Evolutionary conservation across 1,139 yeast species (phyloP).

Genomic region (Candida sanyaensis): DNA sequence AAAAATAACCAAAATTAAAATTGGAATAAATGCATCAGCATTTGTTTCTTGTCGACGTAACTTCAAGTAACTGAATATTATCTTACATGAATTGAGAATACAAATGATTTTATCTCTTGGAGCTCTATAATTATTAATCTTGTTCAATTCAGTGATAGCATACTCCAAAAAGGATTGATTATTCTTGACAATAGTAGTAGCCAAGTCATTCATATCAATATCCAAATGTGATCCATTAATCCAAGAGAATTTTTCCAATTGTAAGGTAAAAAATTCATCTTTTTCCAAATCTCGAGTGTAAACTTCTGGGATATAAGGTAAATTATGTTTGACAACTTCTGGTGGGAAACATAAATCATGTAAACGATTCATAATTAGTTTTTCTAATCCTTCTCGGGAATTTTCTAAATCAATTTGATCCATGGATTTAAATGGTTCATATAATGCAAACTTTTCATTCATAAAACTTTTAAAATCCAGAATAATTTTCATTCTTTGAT

Average conservation of each 20-base stretch:
- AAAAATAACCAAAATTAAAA: constrained; percentile 76
- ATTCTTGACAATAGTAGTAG: constrained; percentile 17
- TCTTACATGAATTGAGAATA: constrained; percentile 86
- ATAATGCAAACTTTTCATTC: constrained; percentile 60
- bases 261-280: constrained; percentile 58
- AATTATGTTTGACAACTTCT: constrained; percentile 44
- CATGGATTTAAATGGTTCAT: constrained; percentile 76
- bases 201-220: constrained; percentile 48
- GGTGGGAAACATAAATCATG: constrained; percentile 85
- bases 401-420: constrained; percentile 61
- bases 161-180: constrained; percentile 63
- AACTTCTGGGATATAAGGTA: constrained; percentile 38
- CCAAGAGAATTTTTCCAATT: constrained; percentile 72
- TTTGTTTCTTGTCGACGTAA: constrained; percentile 71
- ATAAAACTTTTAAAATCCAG: constrained; percentile 74
- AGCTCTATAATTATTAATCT: constrained; percentile 81
- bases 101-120: constrained; percentile 96
- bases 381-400: constrained; percentile 90
- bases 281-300: constrained; percentile 55
- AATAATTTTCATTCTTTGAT: constrained; percentile 77
- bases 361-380: constrained; percentile 84
- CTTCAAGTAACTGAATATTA: constrained; percentile 82
- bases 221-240: constrained; percentile 81
- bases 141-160: constrained; percentile 71
- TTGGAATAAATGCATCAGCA: constrained; percentile 91